A percentile compares a stretch with the other conserved stretches of the same genome.
Evolutionary conservation across 768 basidiomycete species (phyloP).

Genomic region (Leccinellum albellum): DNA sequence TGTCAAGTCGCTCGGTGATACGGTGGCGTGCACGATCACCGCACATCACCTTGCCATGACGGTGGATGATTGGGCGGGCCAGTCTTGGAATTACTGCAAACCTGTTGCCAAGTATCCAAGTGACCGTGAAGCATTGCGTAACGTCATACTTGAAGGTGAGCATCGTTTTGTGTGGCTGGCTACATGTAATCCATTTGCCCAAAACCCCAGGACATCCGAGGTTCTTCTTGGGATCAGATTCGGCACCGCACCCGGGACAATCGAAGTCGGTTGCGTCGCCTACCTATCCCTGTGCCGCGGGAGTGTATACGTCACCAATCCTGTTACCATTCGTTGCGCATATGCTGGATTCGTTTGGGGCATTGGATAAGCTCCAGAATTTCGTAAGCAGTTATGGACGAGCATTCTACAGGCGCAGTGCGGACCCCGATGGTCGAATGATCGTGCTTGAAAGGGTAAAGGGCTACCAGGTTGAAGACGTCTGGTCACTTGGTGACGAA

Average conservation of each 20-base stretch:
- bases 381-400: conserved; percentile 82
- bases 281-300: conserved; percentile 80
- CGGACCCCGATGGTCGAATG: conserved; percentile 28
- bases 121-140: conserved; percentile 78
- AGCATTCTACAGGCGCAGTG: conserved; percentile 61
- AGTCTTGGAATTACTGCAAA: conserved; percentile 95
- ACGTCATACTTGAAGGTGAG: conserved; percentile 72
- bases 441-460: conserved; percentile 44
- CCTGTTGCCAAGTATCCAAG: conserved; percentile 96
- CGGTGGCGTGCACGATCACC: conserved; percentile 95
- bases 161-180: neutral
- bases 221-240: conserved; percentile 97
- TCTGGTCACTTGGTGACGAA: conserved; percentile 44
- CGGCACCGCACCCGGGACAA: conserved; percentile 81
- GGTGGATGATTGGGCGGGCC: conserved; percentile 95
- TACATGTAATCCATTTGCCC: neutral
- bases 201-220: conserved; percentile 69
- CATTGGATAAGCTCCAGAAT: conserved; percentile 73
- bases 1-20: conserved; percentile 72
- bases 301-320: conserved; percentile 92
- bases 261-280: conserved; percentile 71
- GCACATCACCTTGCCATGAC: conserved; percentile 93
- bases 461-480: conserved; percentile 40
- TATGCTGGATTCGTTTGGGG: conserved; percentile 81
- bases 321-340: conserved; percentile 88